phyloP scores from a whole-genome alignment of 257 asterid genomes.

The Fraxinus americana region DNA sequence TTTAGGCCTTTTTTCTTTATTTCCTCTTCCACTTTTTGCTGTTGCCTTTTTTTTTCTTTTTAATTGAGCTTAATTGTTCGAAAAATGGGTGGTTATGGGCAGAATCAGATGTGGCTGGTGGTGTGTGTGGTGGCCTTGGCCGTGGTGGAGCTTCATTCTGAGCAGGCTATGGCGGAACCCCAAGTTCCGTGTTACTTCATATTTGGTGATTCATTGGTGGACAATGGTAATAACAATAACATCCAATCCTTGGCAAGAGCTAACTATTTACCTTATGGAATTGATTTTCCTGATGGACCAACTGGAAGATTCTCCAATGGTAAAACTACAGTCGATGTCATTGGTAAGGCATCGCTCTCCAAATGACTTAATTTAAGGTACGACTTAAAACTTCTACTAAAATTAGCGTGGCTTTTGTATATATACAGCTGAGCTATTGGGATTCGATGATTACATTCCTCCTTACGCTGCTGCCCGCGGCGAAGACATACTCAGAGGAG shows the following conservation, averaged over 20 bases:
- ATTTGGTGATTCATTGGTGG: conserved; percentile 77
- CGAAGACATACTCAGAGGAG: conserved; percentile 59
- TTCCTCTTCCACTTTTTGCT: conserved; percentile 25
- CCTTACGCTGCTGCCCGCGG: conserved; percentile 68
- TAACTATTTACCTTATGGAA: conserved; percentile 73
- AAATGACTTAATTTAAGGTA: not conserved
- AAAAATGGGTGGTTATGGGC: conserved; percentile 35
- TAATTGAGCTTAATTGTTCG: not conserved
- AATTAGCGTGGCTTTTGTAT: not conserved
- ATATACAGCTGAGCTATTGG: conserved; percentile 65
- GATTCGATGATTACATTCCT: conserved; percentile 61
- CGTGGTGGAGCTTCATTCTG: conserved; percentile 18
- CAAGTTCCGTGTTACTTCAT: conserved; percentile 75
- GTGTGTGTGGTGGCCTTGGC: conserved; percentile 25
- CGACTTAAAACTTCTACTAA: not conserved
- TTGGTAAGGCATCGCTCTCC: conserved; percentile 39
- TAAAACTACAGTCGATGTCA: conserved; percentile 66
- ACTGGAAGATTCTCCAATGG: conserved; percentile 78
- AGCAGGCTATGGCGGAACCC: conserved; percentile 44
- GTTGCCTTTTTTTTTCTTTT: not conserved
- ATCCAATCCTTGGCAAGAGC: conserved; percentile 73
- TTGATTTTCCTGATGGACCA: conserved; percentile 61
- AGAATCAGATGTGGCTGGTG: conserved; percentile 27
- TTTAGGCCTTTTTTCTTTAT: conserved; percentile 25
- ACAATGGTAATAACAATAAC: conserved; percentile 68